A percentile compares a stretch with the other conserved stretches of the same genome.
Evolutionary conservation across 345 rosid species (phyloP).

Genomic region (Lepidium didymum): DNA sequence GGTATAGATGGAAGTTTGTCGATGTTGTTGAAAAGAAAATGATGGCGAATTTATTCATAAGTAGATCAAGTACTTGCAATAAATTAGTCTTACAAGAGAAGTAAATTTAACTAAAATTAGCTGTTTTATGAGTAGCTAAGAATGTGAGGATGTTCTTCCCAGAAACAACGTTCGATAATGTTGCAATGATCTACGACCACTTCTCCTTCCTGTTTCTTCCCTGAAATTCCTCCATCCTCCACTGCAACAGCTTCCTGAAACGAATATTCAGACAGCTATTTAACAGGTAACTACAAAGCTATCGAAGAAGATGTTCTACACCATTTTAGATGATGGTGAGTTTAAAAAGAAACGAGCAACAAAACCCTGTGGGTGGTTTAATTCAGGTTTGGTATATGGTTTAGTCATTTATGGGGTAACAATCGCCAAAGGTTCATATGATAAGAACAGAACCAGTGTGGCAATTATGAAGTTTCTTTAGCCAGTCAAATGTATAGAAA

Average conservation of each 20-base stretch:
- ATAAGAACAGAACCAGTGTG: not conserved
- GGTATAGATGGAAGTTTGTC: too few relatives aligned
- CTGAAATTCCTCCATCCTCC: slow-evolving; percentile 22
- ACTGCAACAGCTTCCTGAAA: slow-evolving; percentile 15
- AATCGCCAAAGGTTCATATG: not conserved
- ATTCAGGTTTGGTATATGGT: not conserved
- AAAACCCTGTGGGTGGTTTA: not conserved
- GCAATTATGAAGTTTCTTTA: not conserved
- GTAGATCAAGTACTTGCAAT: not conserved
- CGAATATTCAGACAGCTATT: slow-evolving; percentile 17
- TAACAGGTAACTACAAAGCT: not conserved
- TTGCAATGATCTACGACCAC: slow-evolving; percentile 45
- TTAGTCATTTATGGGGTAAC: not conserved
- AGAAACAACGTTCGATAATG: slow-evolving; percentile 57
- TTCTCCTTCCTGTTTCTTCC: slow-evolving; percentile 15
- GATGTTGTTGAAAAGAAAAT: not conserved
- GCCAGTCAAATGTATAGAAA: not conserved
- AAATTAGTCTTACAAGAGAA: slow-evolving; percentile 3
- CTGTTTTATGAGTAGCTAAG: slow-evolving; percentile 20
- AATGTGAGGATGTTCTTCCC: slow-evolving; percentile 52
- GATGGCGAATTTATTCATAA: too few relatives aligned
- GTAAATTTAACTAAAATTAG: not conserved
- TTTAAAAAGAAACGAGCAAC: not conserved
- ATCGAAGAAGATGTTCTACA: not conserved
- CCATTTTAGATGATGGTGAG: not conserved